Base-by-base conservation (phyloP, 345 rosid species). In the Gynandropsis gynandra region DNA sequence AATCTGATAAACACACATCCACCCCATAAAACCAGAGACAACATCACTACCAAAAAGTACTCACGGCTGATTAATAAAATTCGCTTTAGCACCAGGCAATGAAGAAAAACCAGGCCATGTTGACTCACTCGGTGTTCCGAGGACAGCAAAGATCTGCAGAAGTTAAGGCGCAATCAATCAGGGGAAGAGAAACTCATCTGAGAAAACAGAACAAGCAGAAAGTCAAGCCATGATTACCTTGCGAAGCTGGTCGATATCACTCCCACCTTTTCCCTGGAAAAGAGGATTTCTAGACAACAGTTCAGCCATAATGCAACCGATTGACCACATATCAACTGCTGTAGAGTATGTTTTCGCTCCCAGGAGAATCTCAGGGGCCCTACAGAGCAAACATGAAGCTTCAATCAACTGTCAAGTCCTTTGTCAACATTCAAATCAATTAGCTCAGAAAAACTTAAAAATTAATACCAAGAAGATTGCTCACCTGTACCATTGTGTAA, bases 301-400 rank as follows among this genome's bases (percentile, higher is more conserved):
- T 58, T 89, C 97, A 14, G 90, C 95, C 95, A 89, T 89, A 42
- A 89, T 85, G 62, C 95, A 89, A 33, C 97, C 95, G 4, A 85
- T 52, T 4, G 97, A 89, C 97, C 97, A 89, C 95, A 89, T 89
- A 72, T 89, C 97, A 52, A 89, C 69, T 18, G 89, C 93, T 32
- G 87, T 80, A 19, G 95, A 85, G 67, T 89, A 85, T 61, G 73
- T 54, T 57, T 85, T 81, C 21, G 83, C 81, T 67, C 89, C 97
- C 36, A 85, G 59, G 1, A 89, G 73, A 47, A 82, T 89, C 58
- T 85, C 95, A 9, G 95, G 95, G 41, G 95, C 89, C 71, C 97
- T 87, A 73, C 62, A 76, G 54, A 12, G 14, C 36, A 58, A 48
- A 38, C 16, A 63, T 13, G 4, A 54, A 4, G 16, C 37, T 11